Evolutionary conservation across 129 eudicot genomes (phyloP).

Genomic region (Ambrosia artemisiifolia): DNA sequence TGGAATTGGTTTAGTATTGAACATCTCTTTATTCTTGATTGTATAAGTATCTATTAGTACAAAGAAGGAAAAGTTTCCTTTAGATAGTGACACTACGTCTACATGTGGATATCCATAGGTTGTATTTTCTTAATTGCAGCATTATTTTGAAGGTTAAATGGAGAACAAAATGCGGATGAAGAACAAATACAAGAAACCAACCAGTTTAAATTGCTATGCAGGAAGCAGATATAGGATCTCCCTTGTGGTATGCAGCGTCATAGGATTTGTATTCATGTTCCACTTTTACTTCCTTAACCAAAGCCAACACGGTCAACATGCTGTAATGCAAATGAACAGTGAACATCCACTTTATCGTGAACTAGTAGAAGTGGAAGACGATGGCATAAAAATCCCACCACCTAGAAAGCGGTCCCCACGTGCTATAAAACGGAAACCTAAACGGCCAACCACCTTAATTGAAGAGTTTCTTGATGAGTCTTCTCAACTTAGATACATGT

Average conservation of each 20-base stretch:
- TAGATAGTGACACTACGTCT: constrained; percentile 34
- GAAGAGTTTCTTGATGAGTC: constrained; percentile 94
- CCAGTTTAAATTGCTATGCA: constrained; percentile 79
- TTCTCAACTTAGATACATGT: constrained; percentile 79
- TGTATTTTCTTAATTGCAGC: constrained; percentile 55
- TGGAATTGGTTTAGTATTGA: too few relatives aligned
- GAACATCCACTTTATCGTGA: constrained; percentile 59
- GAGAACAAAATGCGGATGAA: constrained; percentile 70
- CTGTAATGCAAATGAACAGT: constrained; percentile 29
- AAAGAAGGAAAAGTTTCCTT: constrained; percentile 5
- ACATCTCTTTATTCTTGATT: neutral
- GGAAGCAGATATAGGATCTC: constrained; percentile 75
- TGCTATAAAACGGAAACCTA: constrained; percentile 81
- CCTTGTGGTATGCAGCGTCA: constrained; percentile 50
- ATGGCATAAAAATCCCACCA: constrained; percentile 75
- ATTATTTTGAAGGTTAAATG: constrained; percentile 60
- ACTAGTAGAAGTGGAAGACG: constrained; percentile 84
- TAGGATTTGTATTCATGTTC: constrained; percentile 61
- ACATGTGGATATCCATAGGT: constrained; percentile 53
- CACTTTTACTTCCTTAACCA: constrained; percentile 56
- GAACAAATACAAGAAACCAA: constrained; percentile 90
- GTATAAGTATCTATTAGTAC: neutral
- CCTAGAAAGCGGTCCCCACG: constrained; percentile 96
- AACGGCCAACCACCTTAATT: constrained; percentile 52
- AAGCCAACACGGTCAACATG: constrained; percentile 31